Conservation (phyloP, 2,329 filamentous ascomycete genomes). For the Apiospora phragmitis region DNA sequence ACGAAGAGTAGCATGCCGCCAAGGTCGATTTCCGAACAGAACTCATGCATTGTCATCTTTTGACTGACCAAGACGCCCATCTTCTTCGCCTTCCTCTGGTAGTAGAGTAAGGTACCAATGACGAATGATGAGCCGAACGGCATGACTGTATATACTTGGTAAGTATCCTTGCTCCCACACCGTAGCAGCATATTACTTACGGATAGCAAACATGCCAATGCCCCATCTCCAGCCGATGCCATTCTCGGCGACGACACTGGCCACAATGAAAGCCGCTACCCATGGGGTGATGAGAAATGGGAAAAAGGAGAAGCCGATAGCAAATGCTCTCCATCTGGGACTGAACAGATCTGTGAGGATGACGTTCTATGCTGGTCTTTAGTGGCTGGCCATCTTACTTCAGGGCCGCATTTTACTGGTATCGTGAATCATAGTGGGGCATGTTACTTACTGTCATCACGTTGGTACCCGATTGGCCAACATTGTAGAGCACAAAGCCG, state of each 20-base stretch:
- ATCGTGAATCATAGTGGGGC: background rate
- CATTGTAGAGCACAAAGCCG: slow-evolving; percentile 58
- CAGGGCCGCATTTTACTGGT: background rate
- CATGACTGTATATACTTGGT: slow-evolving; percentile 33
- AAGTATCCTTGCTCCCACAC: too few species aligned
- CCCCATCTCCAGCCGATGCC: slow-evolving; percentile 56
- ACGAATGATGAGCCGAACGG: slow-evolving; percentile 51
- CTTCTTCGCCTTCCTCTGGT: slow-evolving; percentile 49
- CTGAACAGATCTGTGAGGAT: slow-evolving; percentile 63
- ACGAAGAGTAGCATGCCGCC: slow-evolving; percentile 47
- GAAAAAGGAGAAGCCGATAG: slow-evolving; percentile 49
- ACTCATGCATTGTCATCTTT: slow-evolving; percentile 30
- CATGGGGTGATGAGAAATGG: slow-evolving; percentile 50
- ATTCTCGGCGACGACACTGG: slow-evolving; percentile 35
- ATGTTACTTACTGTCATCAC: slow-evolving; percentile 42
- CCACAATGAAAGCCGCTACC: slow-evolving; percentile 51
- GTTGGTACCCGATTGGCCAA: slow-evolving; percentile 59
- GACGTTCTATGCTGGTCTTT: slow-evolving; percentile 46
- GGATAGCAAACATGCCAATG: slow-evolving; percentile 56
- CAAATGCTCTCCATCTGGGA: slow-evolving; percentile 50
- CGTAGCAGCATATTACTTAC: background rate
- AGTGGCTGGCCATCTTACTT: background rate
- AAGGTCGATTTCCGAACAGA: slow-evolving; percentile 39
- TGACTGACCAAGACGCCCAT: slow-evolving; percentile 38
- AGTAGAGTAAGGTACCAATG: slow-evolving; percentile 47